Evolutionary conservation across 2,329 filamentous ascomycete genomes (phyloP), one percentile per base, ranked within the genome.

Genomic region (Botrytis sinoallii): DNA sequence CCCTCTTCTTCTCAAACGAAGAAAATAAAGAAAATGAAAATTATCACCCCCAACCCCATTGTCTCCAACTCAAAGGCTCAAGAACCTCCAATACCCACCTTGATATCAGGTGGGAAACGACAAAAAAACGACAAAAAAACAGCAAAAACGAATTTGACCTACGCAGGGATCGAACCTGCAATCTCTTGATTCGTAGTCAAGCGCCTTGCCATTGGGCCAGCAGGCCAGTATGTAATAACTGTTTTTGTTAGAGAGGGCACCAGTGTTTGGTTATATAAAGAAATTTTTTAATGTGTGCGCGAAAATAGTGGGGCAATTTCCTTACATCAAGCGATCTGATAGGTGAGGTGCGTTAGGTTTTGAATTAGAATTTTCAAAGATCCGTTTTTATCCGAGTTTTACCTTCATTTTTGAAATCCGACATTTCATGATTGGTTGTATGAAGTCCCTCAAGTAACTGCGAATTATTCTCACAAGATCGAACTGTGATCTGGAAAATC

Each of bases 151-250:
- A 16, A 0, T 8, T 1, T 77, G 77, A 79, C 77, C 77, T 75
- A 77, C 75, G 77, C 76, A 79, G 77, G 77, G 77, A 75, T 84
- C 83, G 83, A 84, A 84, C 83, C 83, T 83, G 81, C 82, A 84
- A 84, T 84, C 83, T 84, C 82, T 83, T 84, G 83, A 72, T 44
- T 73, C 72, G 72, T 73, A 73, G 72, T 73, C 72, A 73, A 73
- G 66, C 72, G 72, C 72, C 72, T 73, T 73, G 66, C 72, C 72
- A 73, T 73, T 73, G 66, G 72, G 72, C 72, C 72, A 73, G 72
- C 66, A 73, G 72, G 72, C 72, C 72, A 44, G 57, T 63, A 38
- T 59, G 0, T 32, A 7, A 32, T 38, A 22, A 38, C 14, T 18
- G n/a, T 29, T 29, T 29, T 63, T 42, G 25, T 18, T 63, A 25